phyloP scores from a whole-genome alignment of 495 filamentous ascomycete genomes.

The Penicillium parvum region DNA sequence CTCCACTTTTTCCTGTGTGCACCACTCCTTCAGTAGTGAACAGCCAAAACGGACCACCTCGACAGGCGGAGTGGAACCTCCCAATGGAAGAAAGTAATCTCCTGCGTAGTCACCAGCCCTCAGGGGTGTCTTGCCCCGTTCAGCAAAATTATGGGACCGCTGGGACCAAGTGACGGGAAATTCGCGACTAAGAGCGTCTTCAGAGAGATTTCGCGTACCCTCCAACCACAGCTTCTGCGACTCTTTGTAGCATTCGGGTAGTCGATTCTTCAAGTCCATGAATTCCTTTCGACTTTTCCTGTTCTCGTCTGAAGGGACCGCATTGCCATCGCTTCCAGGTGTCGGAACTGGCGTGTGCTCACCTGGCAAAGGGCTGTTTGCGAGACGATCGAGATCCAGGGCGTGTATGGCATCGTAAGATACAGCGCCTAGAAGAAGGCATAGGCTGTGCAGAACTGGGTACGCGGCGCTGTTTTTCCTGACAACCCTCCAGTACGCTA shows the following conservation, averaged over 20 bases:
- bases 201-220: constrained; percentile 39
- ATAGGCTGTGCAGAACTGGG: constrained; percentile 39
- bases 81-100: constrained; percentile 41
- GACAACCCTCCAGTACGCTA: constrained; percentile 46
- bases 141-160: constrained; percentile 31
- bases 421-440: constrained; percentile 43
- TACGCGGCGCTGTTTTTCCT: constrained; percentile 35
- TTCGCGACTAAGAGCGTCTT: constrained; percentile 37
- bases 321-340: constrained; percentile 35
- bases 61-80: constrained; percentile 36
- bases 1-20: constrained; percentile 37
- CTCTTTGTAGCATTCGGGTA: constrained; percentile 39
- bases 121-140: constrained; percentile 33
- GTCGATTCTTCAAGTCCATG: constrained; percentile 34
- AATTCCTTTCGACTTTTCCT: constrained; percentile 37
- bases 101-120: constrained; percentile 40
- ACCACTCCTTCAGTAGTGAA: constrained; percentile 45
- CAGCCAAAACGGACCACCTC: constrained; percentile 47
- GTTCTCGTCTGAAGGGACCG: constrained; percentile 30
- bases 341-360: constrained; percentile 38
- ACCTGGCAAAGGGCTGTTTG: constrained; percentile 34
- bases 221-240: constrained; percentile 44
- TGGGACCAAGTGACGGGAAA: constrained; percentile 47
- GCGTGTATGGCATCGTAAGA: constrained; percentile 44
- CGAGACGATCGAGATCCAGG: constrained; percentile 44